Base-by-base conservation (phyloP, 2,329 filamentous ascomycete species). In the Beauveria sp. region DNA sequence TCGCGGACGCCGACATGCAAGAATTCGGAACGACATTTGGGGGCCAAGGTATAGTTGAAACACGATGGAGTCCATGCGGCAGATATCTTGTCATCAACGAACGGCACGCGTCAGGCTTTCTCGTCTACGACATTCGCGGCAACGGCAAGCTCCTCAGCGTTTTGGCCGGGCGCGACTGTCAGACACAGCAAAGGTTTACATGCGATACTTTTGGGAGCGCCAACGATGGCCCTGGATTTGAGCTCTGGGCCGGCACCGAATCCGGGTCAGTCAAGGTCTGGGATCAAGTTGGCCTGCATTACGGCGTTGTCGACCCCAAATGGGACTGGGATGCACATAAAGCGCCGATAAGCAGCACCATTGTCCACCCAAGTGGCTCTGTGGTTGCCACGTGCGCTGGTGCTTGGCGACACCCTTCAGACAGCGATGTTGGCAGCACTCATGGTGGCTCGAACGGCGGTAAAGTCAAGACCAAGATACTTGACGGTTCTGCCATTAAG, bases 91-190 rank as follows among this genome's bases (percentile, higher is more conserved):
- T 84, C n/a, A 74, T 87, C 52, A 84, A 82, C 66, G 86, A 88
- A 74, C 78, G 86, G 5, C 79, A 79, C 65, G 78, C 83, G 0
- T 70, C 67, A 6, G 81, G 83, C 3, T 67, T 87, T 43, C 72
- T 87, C 28, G 79, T 88, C 3, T 88, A 87, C 71, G 86, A 88
- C 67, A 78, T 88, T 40, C 79, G 86, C 20, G 83, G 82, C 8
- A 79, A 82, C 3, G 81, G 83, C 9, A 77, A 78, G 65, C 74
- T 86, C n/a, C 75, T 88, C 3, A 77, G 77, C n/a, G 77, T 78
- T 58, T 71, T 87, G 12, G 70, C 74, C 0, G 83, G 81, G 4
- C 79, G 84, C 24, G 70, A 73, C 7, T 77, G 80, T 5, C 68
- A 69, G 2, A 81, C 80, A 0, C 84, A 86, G 65, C 85, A 87